These are phyloP conservation scores for Apophysomyces elegans DNA, from an alignment of 371 early-diverging fungal species.

Conservation along the genomic window DNA sequence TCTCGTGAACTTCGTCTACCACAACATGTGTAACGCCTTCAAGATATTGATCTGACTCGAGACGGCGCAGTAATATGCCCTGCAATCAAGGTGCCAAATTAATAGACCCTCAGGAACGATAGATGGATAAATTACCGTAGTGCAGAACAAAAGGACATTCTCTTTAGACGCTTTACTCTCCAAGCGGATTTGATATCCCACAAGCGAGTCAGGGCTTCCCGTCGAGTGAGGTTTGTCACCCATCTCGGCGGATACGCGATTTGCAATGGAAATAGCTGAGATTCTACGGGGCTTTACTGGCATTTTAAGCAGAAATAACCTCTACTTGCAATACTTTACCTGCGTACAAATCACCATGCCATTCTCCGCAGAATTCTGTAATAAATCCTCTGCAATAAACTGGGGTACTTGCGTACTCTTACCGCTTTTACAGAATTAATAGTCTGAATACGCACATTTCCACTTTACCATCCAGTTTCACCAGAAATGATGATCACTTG, in stretches of 20 bases:
- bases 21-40: constrained; percentile 71
- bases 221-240: constrained; percentile 59
- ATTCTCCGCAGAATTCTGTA: constrained; percentile 28
- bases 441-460: background rate
- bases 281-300: constrained; percentile 83
- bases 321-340: constrained; percentile 33
- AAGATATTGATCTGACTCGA: constrained; percentile 66
- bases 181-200: constrained; percentile 88
- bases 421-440: constrained; percentile 52
- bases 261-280: constrained; percentile 92
- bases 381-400: constrained; percentile 73
- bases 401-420: constrained; percentile 95
- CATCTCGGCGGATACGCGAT: constrained; percentile 85
- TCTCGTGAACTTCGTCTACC: constrained; percentile 90
- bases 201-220: constrained; percentile 58
- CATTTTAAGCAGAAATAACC: background rate
- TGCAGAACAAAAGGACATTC: constrained; percentile 74
- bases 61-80: constrained; percentile 74
- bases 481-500: constrained; percentile 84
- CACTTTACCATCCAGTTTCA: constrained; percentile 80
- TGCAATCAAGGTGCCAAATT: constrained; percentile 14
- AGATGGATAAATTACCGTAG: constrained; percentile 52
- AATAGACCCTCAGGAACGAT: background rate
- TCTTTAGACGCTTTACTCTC: constrained; percentile 61
- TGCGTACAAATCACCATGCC: constrained; percentile 88